Base-by-base conservation (phyloP, 495 filamentous ascomycete species). In the Podospora appendiculata region DNA sequence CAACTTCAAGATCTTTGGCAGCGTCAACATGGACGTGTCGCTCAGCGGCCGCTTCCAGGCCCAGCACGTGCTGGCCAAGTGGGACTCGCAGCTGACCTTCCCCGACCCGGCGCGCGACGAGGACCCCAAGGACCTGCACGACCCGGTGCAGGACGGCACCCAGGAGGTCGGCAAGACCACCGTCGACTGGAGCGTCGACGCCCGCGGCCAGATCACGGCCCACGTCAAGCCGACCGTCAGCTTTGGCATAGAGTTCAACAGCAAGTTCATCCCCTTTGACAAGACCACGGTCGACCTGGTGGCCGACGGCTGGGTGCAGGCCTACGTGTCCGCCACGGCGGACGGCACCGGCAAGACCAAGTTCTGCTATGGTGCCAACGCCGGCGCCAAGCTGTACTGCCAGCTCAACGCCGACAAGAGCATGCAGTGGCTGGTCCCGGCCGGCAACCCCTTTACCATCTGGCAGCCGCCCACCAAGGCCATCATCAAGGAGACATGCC, bases 1-100 rank as follows among this genome's bases (percentile, higher is more conserved):
- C 5, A 50, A 65, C 10, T 48, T 71, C 41, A 57, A 52, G 9
- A 18, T 73, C 13, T 39, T 55, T 18, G 66, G 54, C 6, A 41
- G 44, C 1, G 32, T 66, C 8, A 51, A 70, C 13, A 58, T 49
- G 11, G 35, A 19, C 0, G 10, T 62, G 17, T 50, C 50, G 8
- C 18, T 65, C 13, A 43, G 17, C 36, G 33, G 42, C 42, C 40
- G 47, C 19, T 44, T 45, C 35, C 16, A 45, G n/a, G 42, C 38
- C 5, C 48, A 32, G 18, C 13, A 17, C 7, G 32, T 12, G 7
- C 8, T 50, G 17, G 48, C 17, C 38, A 51, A 19, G 25, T 25
- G 25, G 25, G 25, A 25, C 25, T 25, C 25, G 25, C 25, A 25
- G 25, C 25, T 25, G 25, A 25, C 25, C 2, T 25, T 25, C 5